Conservation (phyloP, 2,329 filamentous ascomycete species). For the Alternaria brassicae region DNA sequence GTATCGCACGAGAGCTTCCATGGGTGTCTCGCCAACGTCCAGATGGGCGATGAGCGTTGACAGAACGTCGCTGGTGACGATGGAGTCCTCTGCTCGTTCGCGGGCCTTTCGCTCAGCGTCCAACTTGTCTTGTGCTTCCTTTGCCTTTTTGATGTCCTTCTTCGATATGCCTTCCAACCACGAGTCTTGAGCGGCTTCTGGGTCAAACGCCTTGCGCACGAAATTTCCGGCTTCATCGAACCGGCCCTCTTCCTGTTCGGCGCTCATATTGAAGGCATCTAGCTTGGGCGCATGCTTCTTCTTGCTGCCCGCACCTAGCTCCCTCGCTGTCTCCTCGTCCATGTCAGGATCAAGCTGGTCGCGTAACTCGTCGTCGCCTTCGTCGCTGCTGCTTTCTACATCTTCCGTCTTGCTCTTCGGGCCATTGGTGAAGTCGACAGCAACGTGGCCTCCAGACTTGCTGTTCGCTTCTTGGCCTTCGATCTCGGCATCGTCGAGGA, state of each 20-base stretch:
- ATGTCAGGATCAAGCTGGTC: constrained; percentile 73
- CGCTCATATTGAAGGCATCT: constrained; percentile 93
- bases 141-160: constrained; percentile 89
- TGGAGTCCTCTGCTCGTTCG: constrained; percentile 75
- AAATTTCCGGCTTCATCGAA: constrained; percentile 94
- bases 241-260: constrained; percentile 88
- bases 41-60: constrained; percentile 74
- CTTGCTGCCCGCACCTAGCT: constrained; percentile 86
- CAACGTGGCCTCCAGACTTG: constrained; percentile 74
- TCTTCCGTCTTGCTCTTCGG: constrained; percentile 60
- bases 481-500: constrained; percentile 70
- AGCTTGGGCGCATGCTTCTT: constrained; percentile 93
- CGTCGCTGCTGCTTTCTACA: constrained; percentile 65
- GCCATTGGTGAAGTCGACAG: constrained; percentile 62
- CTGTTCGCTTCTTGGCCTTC: constrained; percentile 79
- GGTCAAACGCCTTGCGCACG: constrained; percentile 85
- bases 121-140: constrained; percentile 83
- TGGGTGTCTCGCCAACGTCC: constrained; percentile 80
- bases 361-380: constrained; percentile 67
- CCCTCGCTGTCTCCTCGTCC: constrained; percentile 65
- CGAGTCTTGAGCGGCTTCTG: constrained; percentile 86
- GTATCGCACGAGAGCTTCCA: constrained; percentile 86
- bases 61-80: constrained; percentile 77
- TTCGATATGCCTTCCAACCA: constrained; percentile 95
- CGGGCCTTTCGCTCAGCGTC: constrained; percentile 77